These are phyloP conservation scores for Letharia lupina DNA, from an alignment of 495 filamentous ascomycete species.

Conservation along the genomic window DNA sequence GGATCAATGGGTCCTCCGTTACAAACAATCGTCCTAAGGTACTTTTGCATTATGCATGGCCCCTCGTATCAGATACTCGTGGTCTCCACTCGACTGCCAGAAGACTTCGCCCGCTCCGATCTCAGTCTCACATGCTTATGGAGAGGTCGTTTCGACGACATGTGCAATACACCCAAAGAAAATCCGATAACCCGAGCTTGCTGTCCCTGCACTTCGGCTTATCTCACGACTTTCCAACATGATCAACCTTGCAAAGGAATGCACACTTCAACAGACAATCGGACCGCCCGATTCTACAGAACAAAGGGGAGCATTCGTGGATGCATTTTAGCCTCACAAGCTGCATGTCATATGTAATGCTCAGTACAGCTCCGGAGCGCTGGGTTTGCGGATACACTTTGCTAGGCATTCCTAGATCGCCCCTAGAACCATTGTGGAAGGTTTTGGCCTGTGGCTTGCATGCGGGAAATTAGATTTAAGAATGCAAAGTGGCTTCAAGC, in stretches of 20 bases:
- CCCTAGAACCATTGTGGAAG: constrained; percentile 6
- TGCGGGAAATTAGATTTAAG: constrained; percentile 1
- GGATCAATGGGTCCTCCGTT: neutral
- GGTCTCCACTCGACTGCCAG: neutral
- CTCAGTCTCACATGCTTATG: neutral
- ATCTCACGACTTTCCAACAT: neutral
- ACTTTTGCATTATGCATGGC: neutral
- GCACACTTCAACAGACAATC: constrained; percentile 2
- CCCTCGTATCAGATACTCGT: neutral
- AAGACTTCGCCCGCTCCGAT: neutral
- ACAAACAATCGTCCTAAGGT: neutral
- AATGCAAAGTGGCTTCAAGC: neutral
- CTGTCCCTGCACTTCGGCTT: neutral
- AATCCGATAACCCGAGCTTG: neutral
- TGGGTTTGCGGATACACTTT: constrained; percentile 10
- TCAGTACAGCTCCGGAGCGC: neutral
- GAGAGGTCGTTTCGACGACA: neutral
- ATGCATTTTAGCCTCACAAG: neutral
- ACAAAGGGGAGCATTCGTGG: neutral
- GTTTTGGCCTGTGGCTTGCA: constrained; percentile 8
- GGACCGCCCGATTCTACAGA: neutral
- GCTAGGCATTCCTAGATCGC: constrained; percentile 12
- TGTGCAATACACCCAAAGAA: neutral
- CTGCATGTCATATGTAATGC: constrained; percentile 16
- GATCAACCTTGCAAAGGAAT: constrained; percentile 7